Percentiles rank a stretch among this genome's conserved stretches.
Evolutionary conservation across 1,284 basidiomycete genomes (phyloP).

Genomic region (Cutaneotrichosporon mucoides): DNA sequence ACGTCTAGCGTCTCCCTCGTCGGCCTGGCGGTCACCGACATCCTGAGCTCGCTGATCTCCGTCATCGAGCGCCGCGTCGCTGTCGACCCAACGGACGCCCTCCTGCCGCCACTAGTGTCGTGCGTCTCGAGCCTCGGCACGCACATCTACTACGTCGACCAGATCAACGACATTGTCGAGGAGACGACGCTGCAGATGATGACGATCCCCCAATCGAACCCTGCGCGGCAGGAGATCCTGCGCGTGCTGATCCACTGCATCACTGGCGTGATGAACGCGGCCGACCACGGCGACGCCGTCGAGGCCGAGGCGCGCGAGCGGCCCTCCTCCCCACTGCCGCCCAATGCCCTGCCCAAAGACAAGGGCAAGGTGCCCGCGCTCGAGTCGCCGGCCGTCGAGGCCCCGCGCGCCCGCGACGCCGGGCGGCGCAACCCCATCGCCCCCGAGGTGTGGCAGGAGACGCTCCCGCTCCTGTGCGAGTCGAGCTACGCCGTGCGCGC

Average conservation of each 20-base stretch:
- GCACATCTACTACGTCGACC: conserved; percentile 93
- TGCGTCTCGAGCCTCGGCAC: conserved; percentile 74
- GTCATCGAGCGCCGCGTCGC: conserved; percentile 69
- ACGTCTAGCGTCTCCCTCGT: conserved; percentile 76
- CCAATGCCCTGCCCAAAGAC: conserved; percentile 1
- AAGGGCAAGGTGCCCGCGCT: conserved; percentile 40
- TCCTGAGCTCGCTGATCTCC: conserved; percentile 70
- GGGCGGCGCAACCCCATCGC: conserved; percentile 65
- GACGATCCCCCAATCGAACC: conserved; percentile 49
- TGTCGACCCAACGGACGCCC: conserved; percentile 61
- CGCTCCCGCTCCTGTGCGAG: conserved; percentile 75
- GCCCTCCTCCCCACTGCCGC: conserved; percentile 1
- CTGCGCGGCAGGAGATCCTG: conserved; percentile 63
- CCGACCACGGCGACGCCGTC: conserved; percentile 34
- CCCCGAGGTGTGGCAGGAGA: conserved; percentile 84
- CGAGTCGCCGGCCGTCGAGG: conserved; percentile 27
- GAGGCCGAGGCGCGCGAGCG: conserved; percentile 17
- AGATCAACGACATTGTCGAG: conserved; percentile 86
- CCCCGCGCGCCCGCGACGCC: conserved; percentile 18
- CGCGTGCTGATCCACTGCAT: conserved; percentile 50
- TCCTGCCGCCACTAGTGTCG: conserved; percentile 68
- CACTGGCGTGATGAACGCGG: conserved; percentile 36
- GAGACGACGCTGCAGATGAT: conserved; percentile 73
- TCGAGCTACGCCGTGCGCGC: conserved; percentile 65
- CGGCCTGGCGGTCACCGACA: conserved; percentile 86